These are phyloP conservation scores for Phytophthora sp. DNA, from an alignment of 352 stramenopile genomes.

Conservation along the genomic window DNA sequence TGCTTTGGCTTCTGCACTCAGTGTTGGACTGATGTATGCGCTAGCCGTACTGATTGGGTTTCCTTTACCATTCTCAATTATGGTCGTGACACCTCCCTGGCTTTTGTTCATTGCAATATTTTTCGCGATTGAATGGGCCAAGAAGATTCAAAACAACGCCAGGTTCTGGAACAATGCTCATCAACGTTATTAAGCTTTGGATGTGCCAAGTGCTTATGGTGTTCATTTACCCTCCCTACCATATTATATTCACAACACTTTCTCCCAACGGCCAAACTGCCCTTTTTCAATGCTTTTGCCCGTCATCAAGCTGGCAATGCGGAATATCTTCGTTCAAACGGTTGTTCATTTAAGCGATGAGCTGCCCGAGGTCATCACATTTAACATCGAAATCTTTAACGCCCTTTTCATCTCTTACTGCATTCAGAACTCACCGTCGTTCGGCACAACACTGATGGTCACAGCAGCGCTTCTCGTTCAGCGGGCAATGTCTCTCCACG, in stretches of 20 bases:
- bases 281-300: slow-evolving; percentile 27
- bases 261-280: background rate
- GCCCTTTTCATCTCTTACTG: slow-evolving; percentile 34
- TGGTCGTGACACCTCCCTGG: slow-evolving; percentile 13
- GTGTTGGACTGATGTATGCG: slow-evolving; percentile 1
- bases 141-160: slow-evolving; percentile 15
- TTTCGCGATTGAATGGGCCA: slow-evolving; percentile 12
- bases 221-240: slow-evolving; percentile 31
- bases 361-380: slow-evolving; percentile 21
- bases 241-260: slow-evolving; percentile 24
- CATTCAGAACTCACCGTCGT: slow-evolving; percentile 32
- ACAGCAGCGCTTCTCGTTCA: slow-evolving; percentile 16
- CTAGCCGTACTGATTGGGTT: slow-evolving; percentile 12
- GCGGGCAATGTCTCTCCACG: slow-evolving; percentile 14
- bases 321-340: slow-evolving; percentile 17
- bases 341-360: slow-evolving; percentile 29
- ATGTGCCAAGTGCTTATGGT: slow-evolving; percentile 20
- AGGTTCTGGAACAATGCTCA: background rate
- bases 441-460: slow-evolving; percentile 12
- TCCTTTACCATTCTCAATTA: slow-evolving; percentile 27
- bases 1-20: background rate
- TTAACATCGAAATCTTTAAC: slow-evolving; percentile 36
- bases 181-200: slow-evolving; percentile 22
- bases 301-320: slow-evolving; percentile 19
- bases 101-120: slow-evolving; percentile 12